These are phyloP conservation scores for Chalciporus sphaerocephalus DNA, from an alignment of 768 basidiomycete genomes.

Conservation along the genomic window DNA sequence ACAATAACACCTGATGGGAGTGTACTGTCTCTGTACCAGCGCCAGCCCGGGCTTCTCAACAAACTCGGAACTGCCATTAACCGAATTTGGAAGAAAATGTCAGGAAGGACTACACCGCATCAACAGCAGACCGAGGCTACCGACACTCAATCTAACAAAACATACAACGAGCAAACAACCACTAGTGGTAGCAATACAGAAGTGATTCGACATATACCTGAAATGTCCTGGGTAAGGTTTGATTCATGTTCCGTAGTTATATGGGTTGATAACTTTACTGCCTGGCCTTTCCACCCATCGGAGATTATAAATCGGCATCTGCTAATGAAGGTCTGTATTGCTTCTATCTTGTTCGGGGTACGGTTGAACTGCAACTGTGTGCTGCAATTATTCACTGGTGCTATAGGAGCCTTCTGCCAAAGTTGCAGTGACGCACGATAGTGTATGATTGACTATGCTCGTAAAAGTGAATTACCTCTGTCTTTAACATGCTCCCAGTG, in stretches of 20 bases:
- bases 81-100: no score
- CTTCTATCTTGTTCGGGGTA: no score
- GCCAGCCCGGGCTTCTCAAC: background rate
- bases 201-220: no score
- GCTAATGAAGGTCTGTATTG: background rate
- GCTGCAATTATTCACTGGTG: no score
- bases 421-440: background rate
- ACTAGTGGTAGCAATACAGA: no score
- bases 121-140: no score
- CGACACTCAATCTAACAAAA: no score
- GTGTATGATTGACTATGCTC: background rate
- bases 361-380: no score
- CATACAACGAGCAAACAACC: no score
- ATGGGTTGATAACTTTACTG: background rate
- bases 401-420: background rate
- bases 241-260: background rate
- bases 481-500: background rate
- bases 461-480: background rate
- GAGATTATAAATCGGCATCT: slow-evolving; percentile 1
- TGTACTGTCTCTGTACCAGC: background rate
- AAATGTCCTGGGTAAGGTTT: background rate
- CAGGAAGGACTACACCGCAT: no score
- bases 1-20: background rate
- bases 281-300: no score
- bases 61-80: no score